Conservation (phyloP, 805 yeast species). For the Pichia kluyveri region DNA sequence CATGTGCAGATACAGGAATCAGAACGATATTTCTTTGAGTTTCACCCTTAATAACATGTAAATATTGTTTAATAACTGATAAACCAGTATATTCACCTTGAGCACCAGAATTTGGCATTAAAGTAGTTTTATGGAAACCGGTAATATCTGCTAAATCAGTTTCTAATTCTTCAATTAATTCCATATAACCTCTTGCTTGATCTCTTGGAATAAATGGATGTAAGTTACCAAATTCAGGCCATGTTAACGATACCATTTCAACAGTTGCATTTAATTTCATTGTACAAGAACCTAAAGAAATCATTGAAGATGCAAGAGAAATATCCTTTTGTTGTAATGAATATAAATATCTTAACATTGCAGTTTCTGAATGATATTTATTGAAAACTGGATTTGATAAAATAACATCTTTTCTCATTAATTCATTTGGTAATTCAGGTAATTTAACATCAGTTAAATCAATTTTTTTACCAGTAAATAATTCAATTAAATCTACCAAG, state of each 20-base stretch:
- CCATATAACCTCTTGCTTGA: slow-evolving; percentile 83
- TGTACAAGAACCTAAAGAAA: slow-evolving; percentile 95
- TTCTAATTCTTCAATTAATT: slow-evolving; percentile 69
- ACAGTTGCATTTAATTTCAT: slow-evolving; percentile 96
- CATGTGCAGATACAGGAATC: slow-evolving; percentile 96
- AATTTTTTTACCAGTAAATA: slow-evolving; percentile 43
- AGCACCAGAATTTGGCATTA: slow-evolving; percentile 97
- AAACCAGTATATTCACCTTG: slow-evolving; percentile 97
- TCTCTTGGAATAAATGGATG: slow-evolving; percentile 90
- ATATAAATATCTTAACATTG: slow-evolving; percentile 86
- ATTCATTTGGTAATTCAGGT: slow-evolving; percentile 42
- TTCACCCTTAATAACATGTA: slow-evolving; percentile 56
- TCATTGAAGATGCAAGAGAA: slow-evolving; percentile 93
- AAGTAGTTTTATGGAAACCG: slow-evolving; percentile 82
- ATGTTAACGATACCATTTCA: slow-evolving; percentile 87
- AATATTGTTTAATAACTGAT: slow-evolving; percentile 73
- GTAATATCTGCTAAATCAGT: slow-evolving; percentile 84
- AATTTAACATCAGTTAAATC: slow-evolving; percentile 23
- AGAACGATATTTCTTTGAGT: slow-evolving; percentile 73
- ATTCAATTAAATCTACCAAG: slow-evolving; percentile 41
- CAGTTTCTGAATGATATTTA: slow-evolving; percentile 85
- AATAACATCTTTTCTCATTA: slow-evolving; percentile 48
- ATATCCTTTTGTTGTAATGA: slow-evolving; percentile 79
- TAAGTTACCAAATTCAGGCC: slow-evolving; percentile 83
- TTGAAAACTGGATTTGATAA: slow-evolving; percentile 75